Evolutionary conservation across 768 basidiomycete genomes (phyloP), one percentile per base, ranked within the genome.

Genomic region (Mycena crocata): DNA sequence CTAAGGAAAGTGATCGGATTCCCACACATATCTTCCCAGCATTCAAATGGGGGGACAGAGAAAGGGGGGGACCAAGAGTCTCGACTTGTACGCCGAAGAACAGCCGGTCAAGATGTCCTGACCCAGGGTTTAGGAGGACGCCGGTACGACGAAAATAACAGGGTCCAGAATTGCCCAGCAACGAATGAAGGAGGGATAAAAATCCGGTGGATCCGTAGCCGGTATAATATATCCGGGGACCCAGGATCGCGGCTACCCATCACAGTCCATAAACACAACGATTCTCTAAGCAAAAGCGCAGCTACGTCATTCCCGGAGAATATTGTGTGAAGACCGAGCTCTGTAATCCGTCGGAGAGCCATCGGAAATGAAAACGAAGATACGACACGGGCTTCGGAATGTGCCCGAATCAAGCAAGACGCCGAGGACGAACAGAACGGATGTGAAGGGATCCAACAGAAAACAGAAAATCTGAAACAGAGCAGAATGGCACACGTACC

Each of bases 401-500:
- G 5, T 42, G 40, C 40, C 15, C 40, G n/a, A 14, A 42, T 42
- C 21, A 40, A 6, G 4, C 21, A 34, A 55, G 61, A 28, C 2
- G 7, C 51, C 45, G 51, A 34, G 21, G 8, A 34, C 61, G 55
- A 57, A 9, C 34, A 56, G 54, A 46, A 28, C 32, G 21, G 19
- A 49, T 17, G 23, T 23, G 30, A 10, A 26, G 3, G 32, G 39
- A 30, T n/a, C n/a, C n/a, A 46, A 24, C n/a, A 37, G 28, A 48
- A 67, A 62, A 54, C 50, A 63, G 39, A 62, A 57, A 73, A 67
- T 52, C 54, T 64, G 42, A 62, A 58, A 73, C 68, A 62, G 54
- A 68, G 39, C 46, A 60, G 60, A 67, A 70, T 46, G 59, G 59
- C 42, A n/a, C n/a, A 45, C 83, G 69, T 78, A 90, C 90, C 94